Evolutionary conservation across 2,329 filamentous ascomycete genomes (phyloP).

Genomic region (Trichoderma gracile): DNA sequence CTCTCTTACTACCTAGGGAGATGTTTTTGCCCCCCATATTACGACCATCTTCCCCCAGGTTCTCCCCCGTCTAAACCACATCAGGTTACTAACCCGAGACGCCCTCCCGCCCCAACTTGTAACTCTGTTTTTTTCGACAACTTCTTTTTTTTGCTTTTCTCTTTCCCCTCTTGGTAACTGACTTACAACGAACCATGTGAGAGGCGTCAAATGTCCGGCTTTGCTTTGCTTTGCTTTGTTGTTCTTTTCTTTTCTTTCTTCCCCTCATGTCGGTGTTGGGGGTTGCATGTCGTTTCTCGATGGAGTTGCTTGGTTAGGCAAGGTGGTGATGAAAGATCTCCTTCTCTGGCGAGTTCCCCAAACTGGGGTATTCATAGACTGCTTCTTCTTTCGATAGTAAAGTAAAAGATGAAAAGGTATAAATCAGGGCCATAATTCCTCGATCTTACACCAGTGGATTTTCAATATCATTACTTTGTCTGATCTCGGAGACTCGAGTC

Average conservation of each 20-base stretch:
- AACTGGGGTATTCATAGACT: background rate
- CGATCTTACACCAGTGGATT: background rate
- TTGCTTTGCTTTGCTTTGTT: too few species aligned
- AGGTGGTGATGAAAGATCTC: background rate
- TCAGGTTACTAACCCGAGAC: slow-evolving; percentile 21
- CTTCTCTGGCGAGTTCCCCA: background rate
- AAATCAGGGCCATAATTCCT: background rate
- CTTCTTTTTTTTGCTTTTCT: too few species aligned
- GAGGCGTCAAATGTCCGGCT: too few species aligned
- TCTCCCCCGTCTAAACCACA: slow-evolving; percentile 15
- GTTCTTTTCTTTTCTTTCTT: too few species aligned
- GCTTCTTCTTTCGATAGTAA: background rate
- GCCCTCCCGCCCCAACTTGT: background rate
- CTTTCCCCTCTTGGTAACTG: background rate
- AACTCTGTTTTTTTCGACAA: too few species aligned
- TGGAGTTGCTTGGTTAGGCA: slow-evolving; percentile 18
- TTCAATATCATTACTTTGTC: background rate
- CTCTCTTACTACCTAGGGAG: too few species aligned
- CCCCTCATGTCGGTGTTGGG: background rate
- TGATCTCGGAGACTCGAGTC: background rate
- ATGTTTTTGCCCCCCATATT: background rate
- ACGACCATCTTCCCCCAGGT: background rate
- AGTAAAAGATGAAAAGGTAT: background rate
- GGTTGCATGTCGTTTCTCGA: slow-evolving; percentile 11
- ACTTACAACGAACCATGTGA: too few species aligned